Evolutionary conservation across 2,329 filamentous ascomycete genomes (phyloP), one percentile per base, ranked within the genome.

Genomic region (Pyricularia sp.): DNA sequence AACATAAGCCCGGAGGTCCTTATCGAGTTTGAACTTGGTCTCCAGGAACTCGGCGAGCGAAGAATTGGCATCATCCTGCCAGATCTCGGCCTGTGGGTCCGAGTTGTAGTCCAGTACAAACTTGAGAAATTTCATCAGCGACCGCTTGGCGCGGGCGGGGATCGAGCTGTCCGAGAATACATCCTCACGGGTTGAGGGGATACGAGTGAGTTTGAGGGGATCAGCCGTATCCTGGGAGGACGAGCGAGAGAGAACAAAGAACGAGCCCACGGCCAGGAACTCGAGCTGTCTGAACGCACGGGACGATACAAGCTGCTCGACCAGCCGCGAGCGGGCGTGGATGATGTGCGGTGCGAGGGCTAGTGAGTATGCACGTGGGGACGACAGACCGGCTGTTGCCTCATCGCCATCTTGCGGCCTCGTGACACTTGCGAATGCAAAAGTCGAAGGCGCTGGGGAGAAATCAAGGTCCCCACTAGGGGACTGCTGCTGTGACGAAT

Each of bases 71-170:
- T 84, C 78, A 1, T 78, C 71, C 66, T 85, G 75, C 88, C 88
- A 91, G 3, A 79, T 70, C 63, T 82, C 82, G 62, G 70, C 74
- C 71, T 84, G 84, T 64, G 73, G 73, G 64, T 80, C 78, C n/a
- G 76, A 66, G 69, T 89, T 84, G 70, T 88, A 88, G 70, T 91
- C 84, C 66, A 87, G 80, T 64, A 96, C 88, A 73, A 94, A 93
- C 74, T 93, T 93, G 71, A 97, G 82, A 71, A 97, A 96, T 75
- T 96, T 96, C 88, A 97, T 96, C 71, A 97, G 77, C 10, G 84
- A 84, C 64, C 93, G 87, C 78, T 97, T 97, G 6, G 91, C 86
- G 68, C 89, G 88, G 69, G 89, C 82, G 60, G 91, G 85, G 65
- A 97, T 89, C 28, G 82, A 81, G 44, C 84, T 84, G 73, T 91